Base-by-base conservation (phyloP, 2,329 filamentous ascomycete genomes). In the Aspergillus quadrilineatus region DNA sequence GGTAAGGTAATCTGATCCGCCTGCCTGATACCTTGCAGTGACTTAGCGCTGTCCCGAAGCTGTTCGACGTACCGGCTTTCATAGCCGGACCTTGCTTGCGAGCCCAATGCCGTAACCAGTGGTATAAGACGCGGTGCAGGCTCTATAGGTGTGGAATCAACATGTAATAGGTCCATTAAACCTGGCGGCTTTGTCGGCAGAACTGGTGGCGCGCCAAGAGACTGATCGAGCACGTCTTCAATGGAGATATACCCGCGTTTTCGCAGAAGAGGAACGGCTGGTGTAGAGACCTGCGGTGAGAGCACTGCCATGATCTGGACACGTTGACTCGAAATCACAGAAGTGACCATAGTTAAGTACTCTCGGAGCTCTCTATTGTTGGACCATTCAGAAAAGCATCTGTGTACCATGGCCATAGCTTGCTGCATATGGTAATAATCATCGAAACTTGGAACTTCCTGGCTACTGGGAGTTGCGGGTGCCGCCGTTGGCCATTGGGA, bases 341-440 rank as follows among this genome's bases (percentile, higher is more conserved):
- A 30, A 12, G 26, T 26, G 28, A 50, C 26, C n/a, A 8, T 43
- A 3, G 22, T 9, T 28, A 73, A 53, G 51, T 72, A 71, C 3
- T 54, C 4, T 15, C 51, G 28, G 32, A 72, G 62, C 4, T 61
- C 50, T 10, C 49, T 44, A 48, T 72, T 73, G 17, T 67, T 54
- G 45, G 59, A 65, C 67, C 69, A 71, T 2, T n/a, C 50, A n/a
- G 45, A 22, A 29, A 69, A 66, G 6, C 37, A 55, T 14, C n/a
- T 4, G 4, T 41, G 44, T 28, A 59, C 60, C 0, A 22, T 1
- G 7, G 12, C 6, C 60, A 67, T 64, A 8, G 55, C 59, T 32
- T 52, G 49, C n/a, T 55, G 8, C 14, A 60, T 42, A 7, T 60
- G 22, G 39, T 60, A 55, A 51, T 67, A 66, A 9, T 58, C 59